Conservation (phyloP, 805 yeast genomes). For the Wickerhamiella slavikovae region DNA sequence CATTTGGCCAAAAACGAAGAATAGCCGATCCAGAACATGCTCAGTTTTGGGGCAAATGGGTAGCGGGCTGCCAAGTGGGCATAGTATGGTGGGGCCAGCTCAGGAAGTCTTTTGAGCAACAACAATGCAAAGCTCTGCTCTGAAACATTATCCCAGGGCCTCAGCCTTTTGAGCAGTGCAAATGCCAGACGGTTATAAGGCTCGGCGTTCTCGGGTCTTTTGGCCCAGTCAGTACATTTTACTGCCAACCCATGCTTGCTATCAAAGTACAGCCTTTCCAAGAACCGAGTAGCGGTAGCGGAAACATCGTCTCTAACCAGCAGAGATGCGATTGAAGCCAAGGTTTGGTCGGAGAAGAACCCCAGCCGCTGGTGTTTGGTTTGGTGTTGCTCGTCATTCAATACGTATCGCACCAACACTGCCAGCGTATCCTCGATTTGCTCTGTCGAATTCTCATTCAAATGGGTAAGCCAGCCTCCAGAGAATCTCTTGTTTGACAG, state of each 20-base stretch:
- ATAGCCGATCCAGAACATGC: conserved; percentile 70
- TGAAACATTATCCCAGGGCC: conserved; percentile 59
- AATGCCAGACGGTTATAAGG: conserved; percentile 50
- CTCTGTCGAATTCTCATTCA: conserved; percentile 32
- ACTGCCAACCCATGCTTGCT: conserved; percentile 15
- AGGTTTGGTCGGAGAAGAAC: conserved; percentile 57
- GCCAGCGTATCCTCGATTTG: conserved; percentile 24
- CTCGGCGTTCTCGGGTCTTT: conserved; percentile 7
- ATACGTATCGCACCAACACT: conserved; percentile 29
- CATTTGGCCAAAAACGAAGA: conserved; percentile 39
- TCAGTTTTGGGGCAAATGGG: conserved; percentile 54
- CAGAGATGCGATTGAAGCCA: conserved; percentile 35
- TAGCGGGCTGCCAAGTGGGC: conserved; percentile 9
- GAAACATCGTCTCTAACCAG: conserved; percentile 19
- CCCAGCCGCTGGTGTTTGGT: conserved; percentile 51
- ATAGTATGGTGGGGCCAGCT: conserved; percentile 48
- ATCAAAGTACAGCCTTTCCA: conserved; percentile 30
- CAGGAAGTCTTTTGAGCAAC: conserved; percentile 37
- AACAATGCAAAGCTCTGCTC: conserved; percentile 36
- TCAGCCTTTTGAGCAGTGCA: conserved; percentile 39
- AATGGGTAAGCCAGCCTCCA: conserved; percentile 45
- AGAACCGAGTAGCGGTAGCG: conserved; percentile 25
- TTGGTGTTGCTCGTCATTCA: conserved; percentile 39
- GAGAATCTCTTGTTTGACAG: conserved; percentile 35
- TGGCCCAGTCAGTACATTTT: conserved; percentile 17